phyloP scores from a whole-genome alignment of 805 yeast genomes.

The Metschnikowia peoriensis region DNA sequence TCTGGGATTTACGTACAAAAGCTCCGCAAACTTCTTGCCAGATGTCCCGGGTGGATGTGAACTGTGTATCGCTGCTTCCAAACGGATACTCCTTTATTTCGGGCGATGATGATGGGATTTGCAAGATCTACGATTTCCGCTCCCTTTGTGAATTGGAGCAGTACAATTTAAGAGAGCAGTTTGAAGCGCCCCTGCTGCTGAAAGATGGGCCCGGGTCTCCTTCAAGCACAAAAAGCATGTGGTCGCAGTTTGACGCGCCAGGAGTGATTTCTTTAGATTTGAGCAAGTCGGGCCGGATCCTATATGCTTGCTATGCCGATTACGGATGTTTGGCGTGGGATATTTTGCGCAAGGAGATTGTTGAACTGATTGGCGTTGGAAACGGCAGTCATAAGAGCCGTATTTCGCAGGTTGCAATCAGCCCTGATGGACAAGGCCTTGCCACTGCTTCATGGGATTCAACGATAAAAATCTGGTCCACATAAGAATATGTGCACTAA shows the following conservation, averaged over 20 bases:
- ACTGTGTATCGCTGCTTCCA: conserved; percentile 58
- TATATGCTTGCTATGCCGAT: conserved; percentile 76
- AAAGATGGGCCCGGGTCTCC: conserved; percentile 10
- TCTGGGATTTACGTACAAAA: conserved; percentile 57
- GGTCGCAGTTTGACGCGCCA: conserved; percentile 50
- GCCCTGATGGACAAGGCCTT: conserved; percentile 74
- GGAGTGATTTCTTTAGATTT: conserved; percentile 74
- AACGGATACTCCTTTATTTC: conserved; percentile 67
- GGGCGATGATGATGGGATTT: conserved; percentile 77
- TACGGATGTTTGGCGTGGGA: conserved; percentile 80
- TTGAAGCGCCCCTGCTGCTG: conserved; percentile 12
- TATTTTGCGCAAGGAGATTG: conserved; percentile 57
- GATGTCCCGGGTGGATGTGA: conserved; percentile 64
- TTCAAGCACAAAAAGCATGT: conserved; percentile 7
- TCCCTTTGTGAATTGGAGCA: conserved; percentile 65
- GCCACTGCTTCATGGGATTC: conserved; percentile 83
- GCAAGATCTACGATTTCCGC: conserved; percentile 71
- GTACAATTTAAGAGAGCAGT: conserved; percentile 35
- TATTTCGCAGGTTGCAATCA: conserved; percentile 59
- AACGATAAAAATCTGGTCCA: conserved; percentile 65
- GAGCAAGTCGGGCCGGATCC: conserved; percentile 68
- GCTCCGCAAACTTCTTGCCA: conserved; percentile 49
- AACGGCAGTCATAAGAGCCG: conserved; percentile 49
- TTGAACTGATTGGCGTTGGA: conserved; percentile 60
- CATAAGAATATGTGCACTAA: background rate